phyloP scores from a whole-genome alignment of 306 rosid species.

The Comarum palustre region DNA sequence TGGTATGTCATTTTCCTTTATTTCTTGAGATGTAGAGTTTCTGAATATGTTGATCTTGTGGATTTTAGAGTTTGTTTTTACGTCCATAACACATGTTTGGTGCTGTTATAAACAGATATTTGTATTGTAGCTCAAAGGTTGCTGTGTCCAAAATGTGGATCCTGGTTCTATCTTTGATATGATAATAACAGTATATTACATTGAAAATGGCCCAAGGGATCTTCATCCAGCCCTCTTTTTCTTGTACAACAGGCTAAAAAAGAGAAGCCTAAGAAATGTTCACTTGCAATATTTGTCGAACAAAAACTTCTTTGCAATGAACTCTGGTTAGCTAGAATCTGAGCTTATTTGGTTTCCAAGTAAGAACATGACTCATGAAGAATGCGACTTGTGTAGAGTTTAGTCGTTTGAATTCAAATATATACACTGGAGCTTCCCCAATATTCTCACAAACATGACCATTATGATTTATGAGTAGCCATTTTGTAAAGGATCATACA shows the following conservation, averaged over 20 bases:
- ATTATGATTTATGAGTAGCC: neutral
- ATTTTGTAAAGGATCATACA: no score
- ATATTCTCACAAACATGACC: neutral
- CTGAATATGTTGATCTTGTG: conserved; percentile 30
- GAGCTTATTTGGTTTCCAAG: neutral
- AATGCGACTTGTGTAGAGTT: neutral
- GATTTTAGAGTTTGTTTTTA: conserved; percentile 10
- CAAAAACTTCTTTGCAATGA: neutral
- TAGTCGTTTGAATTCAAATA: neutral
- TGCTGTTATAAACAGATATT: conserved; percentile 32
- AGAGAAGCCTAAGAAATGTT: neutral
- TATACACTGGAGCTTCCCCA: neutral
- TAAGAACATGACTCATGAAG: neutral
- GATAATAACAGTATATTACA: neutral
- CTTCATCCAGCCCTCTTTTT: neutral
- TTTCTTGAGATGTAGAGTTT: conserved; percentile 34
- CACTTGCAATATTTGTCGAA: no score
- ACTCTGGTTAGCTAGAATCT: neutral
- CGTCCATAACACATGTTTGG: conserved; percentile 28
- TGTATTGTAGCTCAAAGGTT: conserved; percentile 25
- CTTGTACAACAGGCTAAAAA: no score
- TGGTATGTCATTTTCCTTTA: conserved; percentile 21
- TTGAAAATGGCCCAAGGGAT: neutral
- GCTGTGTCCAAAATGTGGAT: conserved; percentile 11
- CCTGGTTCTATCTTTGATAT: conserved; percentile 3